Evolutionary conservation across 148 eudicot genomes (phyloP).

Genomic region (Beta vulgaris): DNA sequence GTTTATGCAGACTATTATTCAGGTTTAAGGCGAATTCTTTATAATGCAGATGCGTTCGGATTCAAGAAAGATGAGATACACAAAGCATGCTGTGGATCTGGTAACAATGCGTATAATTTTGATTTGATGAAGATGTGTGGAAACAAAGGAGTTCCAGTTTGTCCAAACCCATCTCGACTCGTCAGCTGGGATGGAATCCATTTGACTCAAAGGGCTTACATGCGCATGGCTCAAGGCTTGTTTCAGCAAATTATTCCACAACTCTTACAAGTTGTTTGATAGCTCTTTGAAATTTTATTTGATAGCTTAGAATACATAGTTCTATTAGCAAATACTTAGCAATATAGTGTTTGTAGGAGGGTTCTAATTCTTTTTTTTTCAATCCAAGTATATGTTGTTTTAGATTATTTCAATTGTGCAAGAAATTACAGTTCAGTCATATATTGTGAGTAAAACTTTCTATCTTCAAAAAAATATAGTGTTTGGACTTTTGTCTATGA

Average conservation of each 20-base stretch:
- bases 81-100: conserved; percentile 28
- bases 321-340: too few relatives aligned
- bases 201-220: conserved; percentile 21
- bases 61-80: conserved; percentile 12
- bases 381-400: too few relatives aligned
- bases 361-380: too few relatives aligned
- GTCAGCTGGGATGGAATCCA: conserved; percentile 16
- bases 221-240: conserved; percentile 18
- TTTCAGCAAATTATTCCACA: neutral
- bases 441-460: too few relatives aligned
- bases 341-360: too few relatives aligned
- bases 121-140: conserved; percentile 15
- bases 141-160: neutral
- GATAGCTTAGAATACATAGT: too few relatives aligned
- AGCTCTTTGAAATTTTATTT: too few relatives aligned
- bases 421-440: too few relatives aligned
- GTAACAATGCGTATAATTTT: conserved; percentile 14
- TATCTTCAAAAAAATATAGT: too few relatives aligned
- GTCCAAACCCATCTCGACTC: conserved; percentile 1
- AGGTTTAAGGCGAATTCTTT: conserved; percentile 27
- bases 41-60: conserved; percentile 19
- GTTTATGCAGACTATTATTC: conserved; percentile 25
- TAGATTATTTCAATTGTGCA: too few relatives aligned
- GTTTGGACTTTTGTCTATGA: too few relatives aligned
- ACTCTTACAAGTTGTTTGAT: neutral